phyloP scores from a whole-genome alignment of 768 basidiomycete genomes.

The Leucosporidium yakuticum region DNA sequence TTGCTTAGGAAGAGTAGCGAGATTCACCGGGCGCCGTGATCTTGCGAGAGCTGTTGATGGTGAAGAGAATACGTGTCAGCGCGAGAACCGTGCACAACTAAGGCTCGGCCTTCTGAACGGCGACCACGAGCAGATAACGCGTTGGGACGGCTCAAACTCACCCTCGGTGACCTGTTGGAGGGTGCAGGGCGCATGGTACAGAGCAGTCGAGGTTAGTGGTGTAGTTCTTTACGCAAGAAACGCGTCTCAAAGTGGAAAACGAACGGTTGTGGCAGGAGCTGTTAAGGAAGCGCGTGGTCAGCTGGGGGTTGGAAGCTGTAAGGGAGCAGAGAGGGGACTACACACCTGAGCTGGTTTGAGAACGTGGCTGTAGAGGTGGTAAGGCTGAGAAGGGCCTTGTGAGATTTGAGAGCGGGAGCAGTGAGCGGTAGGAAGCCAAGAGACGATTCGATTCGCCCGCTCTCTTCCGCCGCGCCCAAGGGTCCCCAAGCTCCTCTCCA shows the following conservation, averaged over 20 bases:
- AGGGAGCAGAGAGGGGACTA: neutral
- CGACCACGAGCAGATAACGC: no score
- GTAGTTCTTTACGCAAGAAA: neutral
- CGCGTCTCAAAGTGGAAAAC: neutral
- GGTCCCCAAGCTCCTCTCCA: no score
- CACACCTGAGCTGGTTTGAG: conserved; percentile 3
- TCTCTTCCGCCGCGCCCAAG: no score
- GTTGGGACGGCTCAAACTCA: neutral
- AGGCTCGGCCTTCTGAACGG: neutral
- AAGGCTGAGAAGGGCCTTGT: neutral
- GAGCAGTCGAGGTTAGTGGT: neutral
- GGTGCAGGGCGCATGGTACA: neutral
- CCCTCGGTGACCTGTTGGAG: conserved; percentile 2
- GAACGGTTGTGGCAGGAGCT: conserved; percentile 4
- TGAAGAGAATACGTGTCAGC: neutral
- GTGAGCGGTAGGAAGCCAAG: no score
- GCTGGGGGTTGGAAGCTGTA: neutral
- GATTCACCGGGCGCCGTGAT: conserved; percentile 26
- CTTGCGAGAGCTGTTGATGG: conserved; percentile 16
- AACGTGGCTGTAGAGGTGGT: neutral
- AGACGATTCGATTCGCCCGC: no score
- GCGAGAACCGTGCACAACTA: neutral
- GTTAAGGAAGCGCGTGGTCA: neutral
- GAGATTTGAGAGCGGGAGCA: no score
- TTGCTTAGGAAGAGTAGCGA: conserved; percentile 4